Conservation (phyloP, 257 asterid species). For the Mentha longifolia region DNA sequence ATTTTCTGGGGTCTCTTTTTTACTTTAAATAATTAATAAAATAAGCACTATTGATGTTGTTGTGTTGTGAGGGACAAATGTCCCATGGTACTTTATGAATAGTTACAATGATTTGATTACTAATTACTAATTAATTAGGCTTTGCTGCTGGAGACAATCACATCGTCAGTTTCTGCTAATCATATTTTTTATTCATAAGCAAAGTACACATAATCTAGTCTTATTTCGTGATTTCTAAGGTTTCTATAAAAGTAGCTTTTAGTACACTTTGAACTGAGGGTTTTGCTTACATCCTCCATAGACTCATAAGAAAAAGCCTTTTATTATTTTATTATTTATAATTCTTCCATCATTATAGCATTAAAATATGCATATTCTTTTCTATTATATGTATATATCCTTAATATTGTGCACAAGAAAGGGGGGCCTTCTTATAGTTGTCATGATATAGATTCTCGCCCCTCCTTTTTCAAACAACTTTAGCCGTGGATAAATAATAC, state of each 20-base stretch:
- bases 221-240: constrained; percentile 33
- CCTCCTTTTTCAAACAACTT: constrained; percentile 19
- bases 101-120: constrained; percentile 23
- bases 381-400: not conserved
- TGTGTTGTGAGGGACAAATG: constrained; percentile 36
- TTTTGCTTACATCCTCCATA: constrained; percentile 23
- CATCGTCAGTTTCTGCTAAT: constrained; percentile 33
- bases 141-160: constrained; percentile 5
- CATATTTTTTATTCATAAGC: constrained; percentile 18
- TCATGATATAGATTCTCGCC: constrained; percentile 23
- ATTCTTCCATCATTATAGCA: constrained; percentile 17
- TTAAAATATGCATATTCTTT: not conserved
- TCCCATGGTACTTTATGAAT: constrained; percentile 33
- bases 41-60: constrained; percentile 30
- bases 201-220: constrained; percentile 33
- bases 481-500: not conserved
- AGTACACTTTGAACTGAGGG: not conserved
- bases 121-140: not conserved
- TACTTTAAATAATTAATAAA: not conserved
- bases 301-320: not conserved
- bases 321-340: not conserved
- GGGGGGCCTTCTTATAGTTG: constrained; percentile 14
- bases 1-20: constrained; percentile 16
- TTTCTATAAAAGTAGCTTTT: constrained; percentile 21
- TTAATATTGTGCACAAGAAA: constrained; percentile 10